Evolutionary conservation across 768 basidiomycete species (phyloP).

Genomic region (Leccinum longicurvipes): DNA sequence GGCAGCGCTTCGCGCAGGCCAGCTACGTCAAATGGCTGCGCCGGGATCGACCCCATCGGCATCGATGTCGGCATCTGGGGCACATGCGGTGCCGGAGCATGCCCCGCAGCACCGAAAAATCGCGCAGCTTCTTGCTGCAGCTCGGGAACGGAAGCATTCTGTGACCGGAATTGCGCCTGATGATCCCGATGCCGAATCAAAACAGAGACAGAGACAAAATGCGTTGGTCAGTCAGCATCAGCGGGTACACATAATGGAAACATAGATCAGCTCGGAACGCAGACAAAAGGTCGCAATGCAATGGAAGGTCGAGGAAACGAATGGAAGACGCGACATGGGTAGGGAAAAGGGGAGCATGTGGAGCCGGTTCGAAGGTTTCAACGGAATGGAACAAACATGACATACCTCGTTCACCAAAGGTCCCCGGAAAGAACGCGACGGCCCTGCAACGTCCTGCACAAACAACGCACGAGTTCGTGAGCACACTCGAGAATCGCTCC

Average conservation of each 20-base stretch:
- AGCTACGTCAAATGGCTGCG: constrained; percentile 55
- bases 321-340: background rate
- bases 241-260: background rate
- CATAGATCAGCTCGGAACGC: background rate
- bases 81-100: constrained; percentile 27
- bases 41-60: constrained; percentile 25
- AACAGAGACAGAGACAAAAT: background rate
- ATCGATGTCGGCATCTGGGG: constrained; percentile 5
- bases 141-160: constrained; percentile 37
- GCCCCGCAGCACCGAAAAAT: constrained; percentile 51
- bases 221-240: background rate
- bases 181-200: background rate
- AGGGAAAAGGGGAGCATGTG: constrained; percentile 7
- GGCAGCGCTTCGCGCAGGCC: constrained; percentile 31
- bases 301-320: background rate
- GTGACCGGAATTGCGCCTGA: constrained; percentile 59
- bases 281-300: background rate
- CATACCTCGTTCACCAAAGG: constrained; percentile 58
- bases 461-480: constrained; percentile 1
- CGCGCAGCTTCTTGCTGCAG: constrained; percentile 64
- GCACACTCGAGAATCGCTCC: background rate
- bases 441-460: constrained; percentile 65
- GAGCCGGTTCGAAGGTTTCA: constrained; percentile 6
- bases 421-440: constrained; percentile 36
- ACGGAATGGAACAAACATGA: background rate